phyloP scores from a whole-genome alignment of 2,329 filamentous ascomycete genomes.

The Claviceps sp. region DNA sequence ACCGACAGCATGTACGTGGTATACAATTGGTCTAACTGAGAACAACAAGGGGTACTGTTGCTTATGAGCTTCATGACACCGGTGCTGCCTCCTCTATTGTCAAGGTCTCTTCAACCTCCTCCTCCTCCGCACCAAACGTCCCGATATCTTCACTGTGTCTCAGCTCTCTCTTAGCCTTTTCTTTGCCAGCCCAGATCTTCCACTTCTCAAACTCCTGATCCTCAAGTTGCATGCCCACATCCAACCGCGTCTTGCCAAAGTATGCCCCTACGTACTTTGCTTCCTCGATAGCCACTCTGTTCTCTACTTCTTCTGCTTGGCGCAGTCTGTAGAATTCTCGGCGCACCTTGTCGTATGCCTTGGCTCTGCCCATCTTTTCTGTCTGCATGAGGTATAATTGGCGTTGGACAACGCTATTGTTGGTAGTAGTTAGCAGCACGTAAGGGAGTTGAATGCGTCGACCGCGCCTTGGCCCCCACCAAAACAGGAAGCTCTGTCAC shows the following conservation, averaged over 20 bases:
- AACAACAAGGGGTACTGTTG: background rate
- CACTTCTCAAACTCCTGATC: conserved; percentile 68
- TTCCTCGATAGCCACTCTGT: conserved; percentile 76
- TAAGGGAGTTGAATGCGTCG: background rate
- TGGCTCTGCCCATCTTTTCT: conserved; percentile 41
- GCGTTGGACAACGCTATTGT: conserved; percentile 71
- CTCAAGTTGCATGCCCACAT: conserved; percentile 73
- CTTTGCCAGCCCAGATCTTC: conserved; percentile 60
- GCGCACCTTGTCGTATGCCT: conserved; percentile 76
- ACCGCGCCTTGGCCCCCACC: background rate
- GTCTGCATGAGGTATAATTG: conserved; percentile 75
- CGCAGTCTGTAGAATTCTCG: conserved; percentile 83
- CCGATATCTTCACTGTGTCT: conserved; percentile 28
- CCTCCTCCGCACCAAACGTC: conserved; percentile 25
- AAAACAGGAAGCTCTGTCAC: background rate
- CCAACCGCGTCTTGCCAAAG: conserved; percentile 65
- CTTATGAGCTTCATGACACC: conserved; percentile 3
- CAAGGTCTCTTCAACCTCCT: conserved; percentile 12
- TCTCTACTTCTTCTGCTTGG: conserved; percentile 69
- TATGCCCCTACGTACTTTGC: conserved; percentile 73
- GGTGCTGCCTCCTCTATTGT: conserved; percentile 1
- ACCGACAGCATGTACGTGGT: conserved; percentile 10
- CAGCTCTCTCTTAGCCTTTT: conserved; percentile 29
- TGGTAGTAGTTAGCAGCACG: too few species aligned
- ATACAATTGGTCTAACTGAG: conserved; percentile 5